Base-by-base conservation (phyloP, 75 land plant genomes). In the Sequoia sempervirens region DNA sequence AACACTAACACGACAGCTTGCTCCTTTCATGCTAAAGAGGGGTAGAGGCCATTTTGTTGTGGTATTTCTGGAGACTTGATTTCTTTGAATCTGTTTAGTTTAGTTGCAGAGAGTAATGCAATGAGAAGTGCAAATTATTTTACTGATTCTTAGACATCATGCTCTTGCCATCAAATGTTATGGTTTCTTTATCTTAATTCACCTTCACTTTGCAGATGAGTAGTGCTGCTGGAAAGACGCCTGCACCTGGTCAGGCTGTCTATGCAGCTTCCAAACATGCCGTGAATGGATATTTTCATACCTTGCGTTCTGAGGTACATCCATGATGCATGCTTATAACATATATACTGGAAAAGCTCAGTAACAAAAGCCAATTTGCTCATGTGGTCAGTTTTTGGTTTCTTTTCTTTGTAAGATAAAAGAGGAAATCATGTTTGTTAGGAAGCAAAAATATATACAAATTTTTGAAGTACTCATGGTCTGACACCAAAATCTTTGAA, bases 191-290 rank as follows among this genome's bases (percentile, higher is more conserved):
- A 80, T 46, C 6, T 52, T 53, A 34, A 54, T 81, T 45, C 13
- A 78, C n/a, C 30, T 15, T 12, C 40, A 13, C 54, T 43, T 41
- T 32, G 73, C 80, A 95, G 97, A 91, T 95, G 89, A 96, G 98
- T 84, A 95, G 97, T 88, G 94, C 95, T 85, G 98, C 97, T 38
- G 98, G 97, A 41, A 96, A 95, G 84, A 78, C 87, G 23, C 95
- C 98, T 80, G 92, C 98, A 81, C 95, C 98, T 79, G 98, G 97
- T n/a, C 98, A 96, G 81, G 89, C 97, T n/a, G 80, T 96, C 5
- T 96, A 96, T 83, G 91, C 95, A 79, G 97, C 97, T 79, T 91
- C 98, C 37, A 96, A 96, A 82, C 88, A 93, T 89, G 98, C 98
- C 41, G 83, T 96, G 45, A 93, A 96, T 90, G 98, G 98, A 2